Conservation (phyloP, 1,284 basidiomycete genomes). For the Puccinia sorghi region DNA sequence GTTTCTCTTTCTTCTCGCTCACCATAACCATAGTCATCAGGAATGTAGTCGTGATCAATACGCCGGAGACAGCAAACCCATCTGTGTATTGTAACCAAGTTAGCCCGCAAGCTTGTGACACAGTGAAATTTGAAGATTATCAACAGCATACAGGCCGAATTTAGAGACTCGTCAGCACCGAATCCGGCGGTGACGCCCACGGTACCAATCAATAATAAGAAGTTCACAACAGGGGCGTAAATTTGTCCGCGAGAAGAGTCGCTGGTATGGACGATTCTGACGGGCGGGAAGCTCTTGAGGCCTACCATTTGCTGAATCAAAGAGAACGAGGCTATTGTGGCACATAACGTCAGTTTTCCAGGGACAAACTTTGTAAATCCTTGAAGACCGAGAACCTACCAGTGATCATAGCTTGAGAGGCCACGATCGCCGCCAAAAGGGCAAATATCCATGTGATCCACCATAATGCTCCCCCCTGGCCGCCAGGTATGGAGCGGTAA, state of each 20-base stretch:
- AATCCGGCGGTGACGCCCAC: constrained; percentile 67
- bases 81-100: constrained; percentile 30
- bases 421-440: constrained; percentile 65
- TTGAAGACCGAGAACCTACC: constrained; percentile 57
- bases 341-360: neutral
- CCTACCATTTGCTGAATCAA: constrained; percentile 67
- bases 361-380: neutral
- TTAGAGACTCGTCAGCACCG: constrained; percentile 63
- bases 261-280: constrained; percentile 65
- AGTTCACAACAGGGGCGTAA: constrained; percentile 68
- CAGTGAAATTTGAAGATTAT: neutral
- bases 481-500: constrained; percentile 68
- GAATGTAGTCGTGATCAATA: constrained; percentile 67
- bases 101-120: neutral
- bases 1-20: neutral
- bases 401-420: constrained; percentile 69
- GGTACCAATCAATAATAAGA: constrained; percentile 64
- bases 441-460: constrained; percentile 68
- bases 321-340: constrained; percentile 50
- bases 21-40: constrained; percentile 62
- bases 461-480: constrained; percentile 50
- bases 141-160: constrained; percentile 63
- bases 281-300: constrained; percentile 65
- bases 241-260: constrained; percentile 67
- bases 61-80: constrained; percentile 67